Evolutionary conservation across 345 rosid genomes (phyloP), one percentile per base, ranked within the genome.

Genomic region (Ceriops tagal): DNA sequence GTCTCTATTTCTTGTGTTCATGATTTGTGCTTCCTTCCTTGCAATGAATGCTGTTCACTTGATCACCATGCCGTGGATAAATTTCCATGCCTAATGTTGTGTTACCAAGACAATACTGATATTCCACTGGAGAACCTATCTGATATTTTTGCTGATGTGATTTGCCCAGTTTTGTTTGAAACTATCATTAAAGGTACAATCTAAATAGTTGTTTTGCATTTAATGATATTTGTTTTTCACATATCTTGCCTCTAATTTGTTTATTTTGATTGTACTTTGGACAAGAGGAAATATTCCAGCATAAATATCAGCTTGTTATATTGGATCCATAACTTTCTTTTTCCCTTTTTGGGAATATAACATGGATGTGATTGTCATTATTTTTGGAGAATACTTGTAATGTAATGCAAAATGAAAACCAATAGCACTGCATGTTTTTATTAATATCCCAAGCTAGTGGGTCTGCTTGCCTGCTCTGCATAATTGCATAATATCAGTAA

Each of bases 121-220:
- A 56, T 67, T 69, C 78, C 76, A 62, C 66, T 92, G 27, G 93
- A 91, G 73, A 78, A 59, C 53, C 73, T 75, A 57, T 68, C 78
- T 35, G 77, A 85, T 69, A 63, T 86, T 64, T 87, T 92, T 66
- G 82, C 89, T 66, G 82, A 87, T 69, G 72, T 79, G 56, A 80
- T 95, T 52, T 95, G 82, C 79, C 97, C 97, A 18, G 88, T 85
- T 77, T 73, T 95, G 66, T 74, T 87, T 67, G 91, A 90, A 68
- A 84, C 96, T 47, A 81, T 88, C 56, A 84, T 95, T 82, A 95
- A 92, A 88, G 99, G 99, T 95, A 83, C 60, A 20, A 13, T 55
- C 58, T 57, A 60, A 37, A 53, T 51, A 28, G 31, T 72, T 70
- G 46, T 34, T 53, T 18, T 46, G 67, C 66, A 43, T 65, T 39